phyloP scores from a whole-genome alignment of 768 basidiomycete genomes.

The Russula foetens region DNA sequence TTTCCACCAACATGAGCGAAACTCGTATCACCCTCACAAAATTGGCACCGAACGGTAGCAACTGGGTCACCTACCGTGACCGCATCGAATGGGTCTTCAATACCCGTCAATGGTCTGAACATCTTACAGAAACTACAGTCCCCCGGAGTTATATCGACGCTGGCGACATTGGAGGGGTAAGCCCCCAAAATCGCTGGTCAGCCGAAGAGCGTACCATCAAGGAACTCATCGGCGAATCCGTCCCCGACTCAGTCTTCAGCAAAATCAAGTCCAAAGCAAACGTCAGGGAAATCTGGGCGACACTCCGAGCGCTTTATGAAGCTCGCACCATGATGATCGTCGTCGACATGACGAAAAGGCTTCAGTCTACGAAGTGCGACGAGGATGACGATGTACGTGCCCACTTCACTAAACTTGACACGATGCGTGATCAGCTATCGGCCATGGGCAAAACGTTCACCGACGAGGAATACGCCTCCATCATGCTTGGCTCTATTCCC shows the following conservation, averaged over 20 bases:
- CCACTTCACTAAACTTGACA: conserved; percentile 15
- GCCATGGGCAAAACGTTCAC: conserved; percentile 11
- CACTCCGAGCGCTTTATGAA: neutral
- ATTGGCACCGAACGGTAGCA: neutral
- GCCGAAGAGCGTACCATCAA: too few species aligned
- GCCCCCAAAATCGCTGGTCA: neutral
- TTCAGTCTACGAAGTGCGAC: neutral
- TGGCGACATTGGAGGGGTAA: too few species aligned
- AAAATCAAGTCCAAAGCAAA: neutral
- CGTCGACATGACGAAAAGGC: neutral
- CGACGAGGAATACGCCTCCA: conserved; percentile 6
- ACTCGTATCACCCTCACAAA: too few species aligned
- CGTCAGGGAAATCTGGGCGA: neutral
- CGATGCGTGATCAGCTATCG: conserved; percentile 14
- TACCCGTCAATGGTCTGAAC: neutral
- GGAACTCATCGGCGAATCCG: neutral
- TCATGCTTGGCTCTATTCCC: conserved; percentile 17
- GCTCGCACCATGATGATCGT: neutral
- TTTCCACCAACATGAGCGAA: too few species aligned
- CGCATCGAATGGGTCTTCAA: neutral
- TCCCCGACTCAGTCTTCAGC: neutral
- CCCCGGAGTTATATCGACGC: too few species aligned
- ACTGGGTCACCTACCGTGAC: neutral
- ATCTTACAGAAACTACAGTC: too few species aligned
- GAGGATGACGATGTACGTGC: neutral